Percentiles rank a stretch among this genome's conserved stretches.
Conservation (phyloP, 1,139 yeast species). For the Kurtzmaniella quercitrusa region DNA sequence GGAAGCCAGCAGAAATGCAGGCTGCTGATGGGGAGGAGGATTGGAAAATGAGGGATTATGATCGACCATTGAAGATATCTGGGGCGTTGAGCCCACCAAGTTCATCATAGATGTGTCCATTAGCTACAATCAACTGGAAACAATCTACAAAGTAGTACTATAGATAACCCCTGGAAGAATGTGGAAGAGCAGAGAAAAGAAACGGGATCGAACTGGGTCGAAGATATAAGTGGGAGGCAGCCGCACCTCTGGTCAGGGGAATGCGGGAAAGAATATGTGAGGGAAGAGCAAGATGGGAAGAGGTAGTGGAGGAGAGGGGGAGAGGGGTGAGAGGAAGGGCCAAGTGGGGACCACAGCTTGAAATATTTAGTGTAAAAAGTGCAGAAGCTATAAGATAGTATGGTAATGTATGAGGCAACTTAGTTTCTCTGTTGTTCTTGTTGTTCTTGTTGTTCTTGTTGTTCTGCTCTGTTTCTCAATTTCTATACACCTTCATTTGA, state of each 20-base stretch:
- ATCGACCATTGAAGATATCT: slow-evolving; percentile 11
- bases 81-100: slow-evolving; percentile 11
- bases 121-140: not conserved
- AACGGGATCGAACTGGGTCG: not conserved
- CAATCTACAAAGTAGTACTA: not conserved
- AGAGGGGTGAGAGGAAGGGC: too few species aligned
- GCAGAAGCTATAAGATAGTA: too few species aligned
- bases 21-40: slow-evolving; percentile 2
- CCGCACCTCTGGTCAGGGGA: too few species aligned
- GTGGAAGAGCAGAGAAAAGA: not conserved
- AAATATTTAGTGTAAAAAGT: too few species aligned
- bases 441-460: too few species aligned
- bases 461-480: too few species aligned
- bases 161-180: not conserved
- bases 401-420: too few species aligned
- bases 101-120: slow-evolving; percentile 9
- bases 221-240: not conserved
- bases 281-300: not conserved
- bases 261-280: not conserved
- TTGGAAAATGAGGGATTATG: slow-evolving; percentile 1
- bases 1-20: not conserved
- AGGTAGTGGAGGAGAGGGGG: not conserved
- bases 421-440: too few species aligned
- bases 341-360: too few species aligned
- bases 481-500: too few species aligned